Evolutionary conservation across 768 basidiomycete species (phyloP).

Genomic region (Hericium coralloides): DNA sequence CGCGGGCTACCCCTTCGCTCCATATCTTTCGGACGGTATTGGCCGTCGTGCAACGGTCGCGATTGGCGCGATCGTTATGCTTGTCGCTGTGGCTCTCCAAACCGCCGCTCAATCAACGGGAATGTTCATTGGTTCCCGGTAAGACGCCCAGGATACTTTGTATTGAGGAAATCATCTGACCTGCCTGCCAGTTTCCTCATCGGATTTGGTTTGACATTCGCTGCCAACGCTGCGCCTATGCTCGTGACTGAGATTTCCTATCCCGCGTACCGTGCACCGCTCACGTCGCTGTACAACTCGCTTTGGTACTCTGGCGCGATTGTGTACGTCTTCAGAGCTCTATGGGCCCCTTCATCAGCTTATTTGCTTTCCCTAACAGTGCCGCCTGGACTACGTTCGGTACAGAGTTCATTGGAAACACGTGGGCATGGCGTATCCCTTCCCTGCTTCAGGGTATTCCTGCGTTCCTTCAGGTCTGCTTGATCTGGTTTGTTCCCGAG

Average conservation of each 20-base stretch:
- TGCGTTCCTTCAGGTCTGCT: constrained; percentile 51
- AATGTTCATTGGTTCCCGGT: constrained; percentile 79
- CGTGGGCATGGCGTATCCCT: constrained; percentile 81
- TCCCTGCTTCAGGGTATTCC: constrained; percentile 66
- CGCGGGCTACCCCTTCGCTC: constrained; percentile 60
- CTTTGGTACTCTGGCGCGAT: constrained; percentile 84
- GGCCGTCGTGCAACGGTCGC: constrained; percentile 61
- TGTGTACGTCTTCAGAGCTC: constrained; percentile 34
- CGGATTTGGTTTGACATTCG: constrained; percentile 71
- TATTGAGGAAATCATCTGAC: not conserved
- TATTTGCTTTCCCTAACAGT: constrained; percentile 6
- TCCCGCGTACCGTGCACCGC: constrained; percentile 68
- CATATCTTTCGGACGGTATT: constrained; percentile 62
- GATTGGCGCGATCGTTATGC: constrained; percentile 65
- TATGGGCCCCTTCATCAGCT: not conserved
- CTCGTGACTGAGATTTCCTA: constrained; percentile 83
- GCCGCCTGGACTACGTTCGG: constrained; percentile 84
- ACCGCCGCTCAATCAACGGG: constrained; percentile 61
- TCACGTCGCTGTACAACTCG: constrained; percentile 76
- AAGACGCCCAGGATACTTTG: constrained; percentile 10
- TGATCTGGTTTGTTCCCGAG: constrained; percentile 71
- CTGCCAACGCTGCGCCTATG: constrained; percentile 69
- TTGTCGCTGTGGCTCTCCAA: constrained; percentile 57
- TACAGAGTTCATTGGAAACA: constrained; percentile 56
- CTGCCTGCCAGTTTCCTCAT: constrained; percentile 44